Evolutionary conservation across 139 green algal genomes (phyloP), one percentile per base, ranked within the genome.

Genomic region (Pycnococcus provasolii): DNA sequence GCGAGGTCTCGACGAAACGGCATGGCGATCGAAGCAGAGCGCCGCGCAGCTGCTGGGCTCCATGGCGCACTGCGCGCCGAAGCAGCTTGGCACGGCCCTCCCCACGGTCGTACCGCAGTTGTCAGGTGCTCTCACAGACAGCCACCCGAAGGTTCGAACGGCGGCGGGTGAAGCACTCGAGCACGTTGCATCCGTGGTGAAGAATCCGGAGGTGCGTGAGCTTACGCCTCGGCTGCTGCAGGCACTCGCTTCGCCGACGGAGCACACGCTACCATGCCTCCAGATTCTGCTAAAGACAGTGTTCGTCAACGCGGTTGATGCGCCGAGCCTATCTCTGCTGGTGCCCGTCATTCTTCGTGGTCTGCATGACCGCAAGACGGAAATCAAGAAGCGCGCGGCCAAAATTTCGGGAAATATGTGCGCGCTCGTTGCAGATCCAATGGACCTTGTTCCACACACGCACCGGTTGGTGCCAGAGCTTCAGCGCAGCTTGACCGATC

Each of bases 1-100:
- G 39, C 58, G 70, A 60, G 77, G 77, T 39, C 73, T 96, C 54
- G 85, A 94, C 54, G 90, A 96, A 68, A 58, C 66, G 15, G 62
- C 81, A 53, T 97, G 91, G 91, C 81, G 92, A 62, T 96, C 89
- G 45, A 97, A 99, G 88, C 87, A 96, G 75, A 92, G 91, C 72
- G 66, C 66, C 41, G 57, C 74, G 51, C 86, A 97, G 84, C 79
- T 99, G 66, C 85, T 99, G 81, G 92, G 91, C 46, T 80, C 92
- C 41, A 99, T 98, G 91, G 88, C 93, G 3, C 83, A 89, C 78
- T 96, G 89, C 73, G 91, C 91, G 9, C 93, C 93, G 71, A 90
- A 90, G 73, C 93, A 98, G 84, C 85, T 99, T 15, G 84, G 81
- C 42, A 82, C 83, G 53, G 92, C 81, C 74, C 79, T 99, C 75